Conservation (phyloP, 768 basidiomycete species). For the Leucocoprinus leucothites region DNA sequence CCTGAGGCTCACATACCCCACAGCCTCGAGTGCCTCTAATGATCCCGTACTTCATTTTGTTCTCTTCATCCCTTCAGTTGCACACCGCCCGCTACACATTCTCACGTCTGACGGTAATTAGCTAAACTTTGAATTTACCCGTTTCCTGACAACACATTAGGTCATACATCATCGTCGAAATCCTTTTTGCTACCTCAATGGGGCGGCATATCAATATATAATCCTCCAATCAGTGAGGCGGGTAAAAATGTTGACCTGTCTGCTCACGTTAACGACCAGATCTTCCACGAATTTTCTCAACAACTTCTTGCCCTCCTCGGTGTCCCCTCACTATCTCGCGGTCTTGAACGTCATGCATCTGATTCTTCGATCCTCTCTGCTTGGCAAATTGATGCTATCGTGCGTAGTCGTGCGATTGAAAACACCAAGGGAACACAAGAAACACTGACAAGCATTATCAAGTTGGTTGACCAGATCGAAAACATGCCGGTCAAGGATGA, state of each 20-base stretch:
- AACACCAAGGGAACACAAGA: conserved; percentile 67
- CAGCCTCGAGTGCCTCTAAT: conserved; percentile 90
- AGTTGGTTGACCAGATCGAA: conserved; percentile 79
- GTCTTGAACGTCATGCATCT: conserved; percentile 28
- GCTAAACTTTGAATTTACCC: not conserved
- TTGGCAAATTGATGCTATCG: conserved; percentile 82
- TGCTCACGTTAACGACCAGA: conserved; percentile 38
- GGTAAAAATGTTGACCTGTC: conserved; percentile 33
- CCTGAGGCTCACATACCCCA: not conserved
- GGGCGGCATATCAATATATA: conserved; percentile 84
- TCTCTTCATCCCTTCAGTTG: conserved; percentile 75
- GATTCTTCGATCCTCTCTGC: conserved; percentile 40
- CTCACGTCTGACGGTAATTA: conserved; percentile 48
- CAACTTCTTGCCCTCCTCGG: conserved; percentile 85
- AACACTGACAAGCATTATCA: conserved; percentile 78
- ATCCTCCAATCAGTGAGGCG: conserved; percentile 40
- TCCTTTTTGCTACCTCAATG: conserved; percentile 93
- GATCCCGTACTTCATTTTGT: conserved; percentile 95
- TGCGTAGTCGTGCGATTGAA: conserved; percentile 67
- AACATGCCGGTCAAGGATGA: conserved; percentile 88
- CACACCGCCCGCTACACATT: conserved; percentile 69
- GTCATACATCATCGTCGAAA: conserved; percentile 41
- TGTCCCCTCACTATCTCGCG: conserved; percentile 57
- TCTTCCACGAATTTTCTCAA: conserved; percentile 62
- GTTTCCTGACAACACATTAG: conserved; percentile 29